Conservation (phyloP, 495 filamentous ascomycete species). For the Penicillium diatomitis region DNA sequence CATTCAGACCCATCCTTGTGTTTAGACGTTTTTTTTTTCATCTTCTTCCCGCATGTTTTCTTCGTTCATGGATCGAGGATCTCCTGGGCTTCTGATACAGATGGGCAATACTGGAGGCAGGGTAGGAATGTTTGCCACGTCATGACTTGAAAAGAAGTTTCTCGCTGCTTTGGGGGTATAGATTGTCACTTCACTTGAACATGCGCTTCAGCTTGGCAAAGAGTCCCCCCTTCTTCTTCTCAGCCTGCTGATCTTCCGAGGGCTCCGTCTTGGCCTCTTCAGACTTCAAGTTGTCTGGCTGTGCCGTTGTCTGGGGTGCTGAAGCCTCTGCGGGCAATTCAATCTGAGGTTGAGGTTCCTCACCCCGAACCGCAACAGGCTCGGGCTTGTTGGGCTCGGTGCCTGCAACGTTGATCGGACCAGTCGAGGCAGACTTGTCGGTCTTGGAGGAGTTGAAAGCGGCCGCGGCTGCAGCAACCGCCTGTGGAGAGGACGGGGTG, state of each 20-base stretch:
- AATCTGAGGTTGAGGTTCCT: slow-evolving; percentile 10
- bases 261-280: slow-evolving; percentile 7
- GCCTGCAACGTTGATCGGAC: slow-evolving; percentile 7
- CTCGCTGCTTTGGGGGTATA: neutral
- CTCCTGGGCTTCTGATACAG: too few species aligned
- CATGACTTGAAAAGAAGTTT: neutral
- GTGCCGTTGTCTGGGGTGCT: too few species aligned
- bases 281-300: neutral
- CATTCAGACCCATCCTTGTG: too few species aligned
- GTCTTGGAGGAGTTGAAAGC: slow-evolving; percentile 19
- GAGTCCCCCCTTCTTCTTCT: slow-evolving; percentile 25
- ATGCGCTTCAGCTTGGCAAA: slow-evolving; percentile 21
- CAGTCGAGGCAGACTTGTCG: slow-evolving; percentile 11
- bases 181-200: slow-evolving; percentile 16
- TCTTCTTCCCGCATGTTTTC: neutral
- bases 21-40: too few species aligned
- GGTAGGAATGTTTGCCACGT: too few species aligned
- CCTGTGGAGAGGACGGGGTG: slow-evolving; percentile 11
- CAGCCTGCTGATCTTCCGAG: slow-evolving; percentile 5
- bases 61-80: too few species aligned
- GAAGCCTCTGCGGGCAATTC: slow-evolving; percentile 27
- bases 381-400: slow-evolving; percentile 19
- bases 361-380: slow-evolving; percentile 15
- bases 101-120: too few species aligned
- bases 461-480: slow-evolving; percentile 17